These are phyloP conservation scores for Sphaerobolus stellatus DNA, from an alignment of 1,284 basidiomycete species.

Conservation along the genomic window DNA sequence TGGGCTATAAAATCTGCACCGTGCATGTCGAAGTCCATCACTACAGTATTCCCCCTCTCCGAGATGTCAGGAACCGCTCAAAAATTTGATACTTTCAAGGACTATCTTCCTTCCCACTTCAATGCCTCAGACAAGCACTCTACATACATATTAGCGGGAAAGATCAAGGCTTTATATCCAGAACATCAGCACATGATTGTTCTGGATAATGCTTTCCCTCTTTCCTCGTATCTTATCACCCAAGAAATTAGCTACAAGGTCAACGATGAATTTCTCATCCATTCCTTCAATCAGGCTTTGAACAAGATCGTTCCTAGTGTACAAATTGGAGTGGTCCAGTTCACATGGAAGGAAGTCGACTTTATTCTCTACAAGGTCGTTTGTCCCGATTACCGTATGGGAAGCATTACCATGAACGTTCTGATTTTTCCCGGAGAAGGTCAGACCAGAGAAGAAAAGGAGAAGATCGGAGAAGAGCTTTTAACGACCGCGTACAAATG, in stretches of 20 bases:
- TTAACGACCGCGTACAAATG: conserved; percentile 29
- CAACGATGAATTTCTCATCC: conserved; percentile 5
- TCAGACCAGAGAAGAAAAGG: not conserved
- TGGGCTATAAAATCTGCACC: too few relatives aligned
- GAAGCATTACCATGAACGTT: conserved; percentile 20
- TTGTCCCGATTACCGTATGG: conserved; percentile 14
- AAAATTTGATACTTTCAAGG: not conserved
- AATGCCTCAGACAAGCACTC: not conserved
- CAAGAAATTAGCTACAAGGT: conserved; percentile 10
- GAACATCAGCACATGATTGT: conserved; percentile 2
- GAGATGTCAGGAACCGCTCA: not conserved
- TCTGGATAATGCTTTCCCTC: conserved; percentile 15
- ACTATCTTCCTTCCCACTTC: not conserved
- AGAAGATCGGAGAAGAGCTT: conserved; percentile 25
- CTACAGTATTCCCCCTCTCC: too few relatives aligned
- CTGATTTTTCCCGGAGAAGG: conserved; percentile 21
- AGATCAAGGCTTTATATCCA: not conserved
- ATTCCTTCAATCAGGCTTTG: not conserved
- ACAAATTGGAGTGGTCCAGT: conserved; percentile 17
- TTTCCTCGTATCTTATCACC: conserved; percentile 18
- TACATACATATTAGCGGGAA: not conserved
- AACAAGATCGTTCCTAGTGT: conserved; percentile 4
- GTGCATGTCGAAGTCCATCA: too few relatives aligned
- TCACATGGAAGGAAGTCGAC: conserved; percentile 17
- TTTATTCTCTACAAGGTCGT: conserved; percentile 22